A percentile compares a stretch with the other conserved stretches of the same genome.
Conservation (phyloP, 176 grass and related monocot species). For the Musa troglodytarum region DNA sequence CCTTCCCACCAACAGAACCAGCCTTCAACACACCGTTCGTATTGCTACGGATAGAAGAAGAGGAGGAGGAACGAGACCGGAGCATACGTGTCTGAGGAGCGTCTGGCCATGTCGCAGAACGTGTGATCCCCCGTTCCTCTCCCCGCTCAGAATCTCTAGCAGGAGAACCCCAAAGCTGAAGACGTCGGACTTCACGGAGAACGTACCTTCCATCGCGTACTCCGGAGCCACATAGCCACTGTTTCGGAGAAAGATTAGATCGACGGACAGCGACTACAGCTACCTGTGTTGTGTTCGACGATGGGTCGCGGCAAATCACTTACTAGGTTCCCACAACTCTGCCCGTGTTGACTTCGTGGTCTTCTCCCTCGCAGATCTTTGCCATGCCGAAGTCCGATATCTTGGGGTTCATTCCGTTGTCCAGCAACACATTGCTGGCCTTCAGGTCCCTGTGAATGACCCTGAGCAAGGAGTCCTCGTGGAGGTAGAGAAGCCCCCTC, state of each 20-base stretch:
- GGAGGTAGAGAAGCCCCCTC: conserved; percentile 73
- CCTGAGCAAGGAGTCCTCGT: conserved; percentile 74
- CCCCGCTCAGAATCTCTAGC: conserved; percentile 79
- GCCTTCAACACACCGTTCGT: too few relatives aligned
- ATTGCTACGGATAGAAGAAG: too few relatives aligned
- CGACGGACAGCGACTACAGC: too few relatives aligned
- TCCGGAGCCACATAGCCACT: conserved; percentile 95
- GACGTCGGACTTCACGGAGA: conserved; percentile 90
- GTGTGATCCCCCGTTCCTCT: conserved; percentile 58
- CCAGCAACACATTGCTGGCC: conserved; percentile 83
- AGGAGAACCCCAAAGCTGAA: conserved; percentile 84
- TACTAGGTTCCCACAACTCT: conserved; percentile 76
- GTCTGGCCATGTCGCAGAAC: conserved; percentile 49
- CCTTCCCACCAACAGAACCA: conserved; percentile 25
- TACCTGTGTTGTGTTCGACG: too few relatives aligned
- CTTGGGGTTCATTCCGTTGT: conserved; percentile 92
- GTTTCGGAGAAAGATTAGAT: neutral
- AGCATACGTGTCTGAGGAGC: conserved; percentile 49
- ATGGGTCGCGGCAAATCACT: neutral
- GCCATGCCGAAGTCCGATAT: conserved; percentile 98
- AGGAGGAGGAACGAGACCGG: neutral
- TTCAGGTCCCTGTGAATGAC: conserved; percentile 83
- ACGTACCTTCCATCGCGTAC: conserved; percentile 59
- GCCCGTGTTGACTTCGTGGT: conserved; percentile 50
- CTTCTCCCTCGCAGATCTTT: conserved; percentile 61